Conservation (phyloP, 768 basidiomycete species). For the Russula sp. region DNA sequence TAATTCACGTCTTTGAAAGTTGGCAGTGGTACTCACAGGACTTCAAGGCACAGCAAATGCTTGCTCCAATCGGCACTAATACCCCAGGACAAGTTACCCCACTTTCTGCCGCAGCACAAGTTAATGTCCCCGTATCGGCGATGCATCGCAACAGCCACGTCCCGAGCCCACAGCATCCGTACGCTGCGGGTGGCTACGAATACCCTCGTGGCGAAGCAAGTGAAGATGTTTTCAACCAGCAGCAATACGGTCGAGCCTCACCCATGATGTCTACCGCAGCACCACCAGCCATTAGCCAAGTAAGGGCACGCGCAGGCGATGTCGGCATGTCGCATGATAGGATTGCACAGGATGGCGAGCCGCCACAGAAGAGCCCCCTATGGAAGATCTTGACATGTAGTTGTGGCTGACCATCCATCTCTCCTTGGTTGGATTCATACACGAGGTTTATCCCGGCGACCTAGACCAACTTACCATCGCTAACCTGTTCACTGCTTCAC, state of each 20-base stretch:
- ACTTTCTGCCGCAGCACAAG: conserved; percentile 68
- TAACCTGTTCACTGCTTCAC: neutral
- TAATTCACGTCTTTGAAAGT: conserved; percentile 68
- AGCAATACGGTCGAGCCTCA: conserved; percentile 70
- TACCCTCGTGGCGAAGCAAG: conserved; percentile 36
- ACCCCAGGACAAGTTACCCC: conserved; percentile 57
- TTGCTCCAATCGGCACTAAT: conserved; percentile 47
- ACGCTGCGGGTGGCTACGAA: conserved; percentile 63
- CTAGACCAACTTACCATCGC: conserved; percentile 9
- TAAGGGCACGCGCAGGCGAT: conserved; percentile 66
- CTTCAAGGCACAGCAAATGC: conserved; percentile 53
- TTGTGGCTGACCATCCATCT: conserved; percentile 43
- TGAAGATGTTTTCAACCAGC: conserved; percentile 57
- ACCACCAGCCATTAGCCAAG: conserved; percentile 66
- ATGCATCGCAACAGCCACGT: conserved; percentile 40
- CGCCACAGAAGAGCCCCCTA: conserved; percentile 44
- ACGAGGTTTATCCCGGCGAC: conserved; percentile 18
- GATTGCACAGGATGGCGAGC: conserved; percentile 52
- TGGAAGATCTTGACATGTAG: conserved; percentile 73
- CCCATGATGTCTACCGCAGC: conserved; percentile 75
- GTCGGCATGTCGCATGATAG: conserved; percentile 58
- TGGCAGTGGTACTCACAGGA: conserved; percentile 69
- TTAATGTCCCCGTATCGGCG: conserved; percentile 61
- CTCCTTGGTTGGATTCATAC: conserved; percentile 2
- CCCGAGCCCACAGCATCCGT: conserved; percentile 55